Conservation (phyloP, 2,329 filamentous ascomycete species). For the Colletotrichum incanum region DNA sequence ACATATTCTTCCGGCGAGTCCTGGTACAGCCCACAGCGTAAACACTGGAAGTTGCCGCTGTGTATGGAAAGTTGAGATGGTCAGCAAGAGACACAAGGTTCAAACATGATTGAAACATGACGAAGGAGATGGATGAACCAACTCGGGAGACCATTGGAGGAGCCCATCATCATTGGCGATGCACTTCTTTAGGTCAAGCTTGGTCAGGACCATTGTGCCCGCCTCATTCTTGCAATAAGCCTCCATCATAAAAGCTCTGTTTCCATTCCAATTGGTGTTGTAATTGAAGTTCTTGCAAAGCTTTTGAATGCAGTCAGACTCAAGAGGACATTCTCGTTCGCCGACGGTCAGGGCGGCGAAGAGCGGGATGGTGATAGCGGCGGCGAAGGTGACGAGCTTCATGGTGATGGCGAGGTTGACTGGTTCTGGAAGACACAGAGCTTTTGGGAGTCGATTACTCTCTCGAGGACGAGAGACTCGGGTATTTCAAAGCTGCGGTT, state of each 20-base stretch:
- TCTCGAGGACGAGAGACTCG: background rate
- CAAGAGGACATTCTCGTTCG: constrained; percentile 13
- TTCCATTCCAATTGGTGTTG: background rate
- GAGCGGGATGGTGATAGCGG: background rate
- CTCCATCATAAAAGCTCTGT: background rate
- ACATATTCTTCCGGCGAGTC: background rate
- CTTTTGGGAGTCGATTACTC: fast-evolving
- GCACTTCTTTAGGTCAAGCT: constrained; percentile 17
- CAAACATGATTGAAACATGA: background rate
- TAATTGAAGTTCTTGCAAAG: background rate
- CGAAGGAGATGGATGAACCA: background rate
- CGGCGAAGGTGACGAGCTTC: background rate
- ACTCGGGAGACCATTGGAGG: background rate
- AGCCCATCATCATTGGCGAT: constrained; percentile 1
- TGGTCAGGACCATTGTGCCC: background rate
- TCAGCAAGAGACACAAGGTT: background rate
- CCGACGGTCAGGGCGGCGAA: background rate
- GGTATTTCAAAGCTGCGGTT: background rate
- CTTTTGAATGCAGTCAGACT: constrained; percentile 13
- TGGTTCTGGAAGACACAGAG: background rate
- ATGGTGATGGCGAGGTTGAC: background rate
- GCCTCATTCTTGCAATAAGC: background rate
- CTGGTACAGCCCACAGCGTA: background rate
- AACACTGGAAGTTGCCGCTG: constrained; percentile 10
- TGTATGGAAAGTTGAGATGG: background rate